Base-by-base conservation (phyloP, 768 basidiomycete genomes). In the Tremella yokohamensis region DNA sequence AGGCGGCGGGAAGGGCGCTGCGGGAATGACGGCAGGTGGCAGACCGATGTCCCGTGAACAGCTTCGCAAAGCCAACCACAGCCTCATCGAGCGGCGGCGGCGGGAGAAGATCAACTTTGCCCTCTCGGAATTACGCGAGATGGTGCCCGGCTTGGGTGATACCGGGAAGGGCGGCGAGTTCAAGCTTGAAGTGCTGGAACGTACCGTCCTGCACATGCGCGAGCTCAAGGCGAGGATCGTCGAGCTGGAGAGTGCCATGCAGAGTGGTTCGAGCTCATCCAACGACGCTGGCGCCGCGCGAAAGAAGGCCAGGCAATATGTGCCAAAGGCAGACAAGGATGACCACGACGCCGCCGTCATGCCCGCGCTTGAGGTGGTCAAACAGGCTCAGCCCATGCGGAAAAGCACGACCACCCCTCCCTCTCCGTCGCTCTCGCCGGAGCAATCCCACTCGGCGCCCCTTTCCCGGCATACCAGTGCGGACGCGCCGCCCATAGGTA, bases 21-120 rank as follows among this genome's bases (percentile, higher is more conserved):
- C 29, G 11, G 29, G 29, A 6, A 34, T 11, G 29, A 34, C 29
- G 4, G 29, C 29, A 4, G 51, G 51, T 6, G 51, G 51, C 18
- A 29, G 38, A 11, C 24, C 26, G 2, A 16, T 52, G n/a, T 52
- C 51, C 13, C 12, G 92, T 48, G 91, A 94, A 77, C 83, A 86
- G 1, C 85, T 90, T 76, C 84, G 93, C 52, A 90, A 93, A 75
- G 84, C 90, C 37, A 96, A 96, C 77, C 93, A 98, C 70, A 89
- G 87, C 4, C 84, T 92, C 61, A 98, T 98, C 73, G 93, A 98
- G 79, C 89, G 93, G 72, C 85, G 92, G 0, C 80, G 93, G 26
- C 82, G 93, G 58, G 94, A 93, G 11, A 96, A 96, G 82, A 97
- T 98, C 63, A 98, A 98, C 72, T 87, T 90, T 52, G 90, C 92